A percentile compares a stretch with the other conserved stretches of the same genome.
These are phyloP conservation scores for Aspergillus panamensis DNA, from an alignment of 495 filamentous ascomycete genomes.

Conservation along the genomic window DNA sequence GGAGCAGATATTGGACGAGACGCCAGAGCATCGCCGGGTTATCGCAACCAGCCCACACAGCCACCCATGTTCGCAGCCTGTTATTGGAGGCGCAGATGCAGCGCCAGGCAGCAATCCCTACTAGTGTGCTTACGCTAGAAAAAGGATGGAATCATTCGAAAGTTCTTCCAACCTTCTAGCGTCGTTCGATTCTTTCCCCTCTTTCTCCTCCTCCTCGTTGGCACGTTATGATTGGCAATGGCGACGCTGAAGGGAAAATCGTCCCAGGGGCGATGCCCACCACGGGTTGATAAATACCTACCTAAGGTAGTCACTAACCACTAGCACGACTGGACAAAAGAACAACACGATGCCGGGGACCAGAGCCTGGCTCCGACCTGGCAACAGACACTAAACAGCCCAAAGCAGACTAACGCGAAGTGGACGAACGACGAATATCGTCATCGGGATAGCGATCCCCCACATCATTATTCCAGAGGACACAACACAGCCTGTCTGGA, in stretches of 20 bases:
- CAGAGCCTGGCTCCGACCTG: not conserved
- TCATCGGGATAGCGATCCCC: not conserved
- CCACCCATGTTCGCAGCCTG: slow-evolving; percentile 11
- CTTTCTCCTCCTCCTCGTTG: not conserved
- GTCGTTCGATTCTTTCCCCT: not conserved
- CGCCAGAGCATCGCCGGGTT: not conserved
- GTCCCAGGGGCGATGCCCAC: slow-evolving; percentile 7
- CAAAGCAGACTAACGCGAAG: not conserved
- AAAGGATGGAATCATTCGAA: slow-evolving; percentile 20
- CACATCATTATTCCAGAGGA: not conserved
- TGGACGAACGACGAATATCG: not conserved
- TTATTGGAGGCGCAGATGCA: slow-evolving; percentile 14
- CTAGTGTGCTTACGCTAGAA: slow-evolving; percentile 26
- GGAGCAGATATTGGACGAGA: slow-evolving; percentile 17
- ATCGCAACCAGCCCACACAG: slow-evolving; percentile 17
- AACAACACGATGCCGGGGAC: too few relatives aligned
- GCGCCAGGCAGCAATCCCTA: slow-evolving; percentile 13
- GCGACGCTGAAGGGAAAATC: not conserved
- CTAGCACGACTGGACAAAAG: too few relatives aligned
- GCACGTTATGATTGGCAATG: slow-evolving; percentile 12
- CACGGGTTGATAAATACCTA: slow-evolving; percentile 16
- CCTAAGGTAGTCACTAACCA: too few relatives aligned
- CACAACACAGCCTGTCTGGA: not conserved
- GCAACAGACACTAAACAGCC: not conserved
- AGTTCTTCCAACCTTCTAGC: slow-evolving; percentile 25